Base-by-base conservation (phyloP, 116 monocot species). In the Trichopus zeylanicus region DNA sequence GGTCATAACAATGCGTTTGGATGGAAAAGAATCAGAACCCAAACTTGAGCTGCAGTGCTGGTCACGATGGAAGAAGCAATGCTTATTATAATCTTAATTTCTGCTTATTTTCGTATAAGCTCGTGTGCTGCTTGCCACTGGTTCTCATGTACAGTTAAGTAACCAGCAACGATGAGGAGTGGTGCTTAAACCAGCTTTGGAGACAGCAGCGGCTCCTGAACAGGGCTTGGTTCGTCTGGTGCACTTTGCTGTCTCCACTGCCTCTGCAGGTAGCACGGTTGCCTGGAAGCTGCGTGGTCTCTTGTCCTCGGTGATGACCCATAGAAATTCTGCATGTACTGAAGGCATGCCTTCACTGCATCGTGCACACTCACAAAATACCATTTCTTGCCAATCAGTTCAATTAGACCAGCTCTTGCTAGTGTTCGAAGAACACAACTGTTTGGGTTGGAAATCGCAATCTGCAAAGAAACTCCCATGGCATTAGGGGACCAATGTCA, bases 301-400 rank as follows among this genome's bases (percentile, higher is more conserved):
- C 20, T 21, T 13, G 16, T 42, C 12, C 25, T 58, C 26, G 77
- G 61, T 24, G 70, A 35, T 27, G 52, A 24, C 15, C 72, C 67
- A 25, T 57, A 48, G 29, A 78, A 48, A 55, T 42, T 77, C 56
- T 91, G 86, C 51, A 97, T 78, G 13, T 74, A 69, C 59, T 87
- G 84, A 23, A 97, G 77, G 75, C 97, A 91, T 16, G 78, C 82
- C 67, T 97, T 81, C 7, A 97, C 81, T 0, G 97, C 97, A 60
- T 97, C 97, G 30, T 97, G 97, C 54, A 84, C 84, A 22, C 97
- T 72, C 53, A 97, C 97, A 37, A 97, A 97, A 59, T 73, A 97
- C 91, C 91, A 97, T 38, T 78, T 66, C 63, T 67, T 81, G 33
- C 97, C 97, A 11, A 97, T 60, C 38, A 91, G 60, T 19, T 91